phyloP scores from a whole-genome alignment of 495 filamentous ascomycete species.

The Sphaerosporella brunnea region DNA sequence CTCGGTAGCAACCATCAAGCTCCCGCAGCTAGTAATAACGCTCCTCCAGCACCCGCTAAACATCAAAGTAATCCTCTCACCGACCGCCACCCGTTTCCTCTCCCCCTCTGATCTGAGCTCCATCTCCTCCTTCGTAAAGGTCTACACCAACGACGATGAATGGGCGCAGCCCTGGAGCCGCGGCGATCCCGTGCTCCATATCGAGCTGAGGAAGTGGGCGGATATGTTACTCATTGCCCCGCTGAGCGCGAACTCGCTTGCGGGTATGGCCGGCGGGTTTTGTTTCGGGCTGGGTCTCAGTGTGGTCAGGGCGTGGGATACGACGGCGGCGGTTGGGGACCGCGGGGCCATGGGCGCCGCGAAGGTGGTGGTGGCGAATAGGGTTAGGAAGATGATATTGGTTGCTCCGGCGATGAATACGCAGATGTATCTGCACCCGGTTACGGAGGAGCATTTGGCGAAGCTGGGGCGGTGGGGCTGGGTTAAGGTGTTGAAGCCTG shows the following conservation, averaged over 20 bases:
- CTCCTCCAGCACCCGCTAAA: constrained; percentile 43
- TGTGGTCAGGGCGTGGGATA: constrained; percentile 81
- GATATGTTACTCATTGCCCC: constrained; percentile 68
- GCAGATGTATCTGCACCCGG: constrained; percentile 76
- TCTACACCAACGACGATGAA: constrained; percentile 50
- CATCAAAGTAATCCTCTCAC: constrained; percentile 62
- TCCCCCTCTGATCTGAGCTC: constrained; percentile 47
- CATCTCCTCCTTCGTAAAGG: constrained; percentile 31
- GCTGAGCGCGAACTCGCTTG: constrained; percentile 59
- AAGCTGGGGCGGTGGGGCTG: constrained; percentile 44
- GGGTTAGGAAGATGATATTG: constrained; percentile 35
- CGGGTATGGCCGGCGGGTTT: constrained; percentile 53
- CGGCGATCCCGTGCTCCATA: constrained; percentile 57
- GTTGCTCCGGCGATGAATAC: constrained; percentile 74
- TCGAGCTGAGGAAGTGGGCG: constrained; percentile 66
- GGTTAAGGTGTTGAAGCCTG: constrained; percentile 54
- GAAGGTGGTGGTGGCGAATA: constrained; percentile 16
- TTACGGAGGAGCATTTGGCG: constrained; percentile 53
- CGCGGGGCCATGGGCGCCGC: constrained; percentile 13
- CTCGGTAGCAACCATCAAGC: constrained; percentile 77
- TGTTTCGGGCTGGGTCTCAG: constrained; percentile 49
- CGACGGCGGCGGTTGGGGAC: constrained; percentile 41
- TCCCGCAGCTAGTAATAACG: constrained; percentile 49
- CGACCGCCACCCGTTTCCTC: constrained; percentile 54
- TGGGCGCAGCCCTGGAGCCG: constrained; percentile 41